Percentiles rank a stretch among this genome's conserved stretches.
Conservation (phyloP, 192 early-diverging fungal genomes). For the Haplosporangium gracile region DNA sequence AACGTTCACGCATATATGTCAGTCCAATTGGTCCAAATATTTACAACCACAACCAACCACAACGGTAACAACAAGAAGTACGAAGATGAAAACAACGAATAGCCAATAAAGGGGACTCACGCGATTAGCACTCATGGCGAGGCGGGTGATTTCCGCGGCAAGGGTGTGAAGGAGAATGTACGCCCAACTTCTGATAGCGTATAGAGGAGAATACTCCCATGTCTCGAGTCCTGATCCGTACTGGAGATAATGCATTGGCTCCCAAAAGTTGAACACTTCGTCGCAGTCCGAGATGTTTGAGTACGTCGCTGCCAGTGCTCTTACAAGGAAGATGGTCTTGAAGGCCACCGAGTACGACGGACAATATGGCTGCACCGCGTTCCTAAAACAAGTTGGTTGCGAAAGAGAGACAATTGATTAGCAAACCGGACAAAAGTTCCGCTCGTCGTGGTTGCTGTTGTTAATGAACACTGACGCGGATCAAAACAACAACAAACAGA, state of each 20-base stretch:
- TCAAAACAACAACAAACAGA: background rate
- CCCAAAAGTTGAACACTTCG: conserved; percentile 97
- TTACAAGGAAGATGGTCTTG: conserved; percentile 63
- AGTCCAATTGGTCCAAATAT: background rate
- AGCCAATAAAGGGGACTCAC: conserved; percentile 25
- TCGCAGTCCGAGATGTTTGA: conserved; percentile 84
- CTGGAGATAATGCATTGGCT: conserved; percentile 90
- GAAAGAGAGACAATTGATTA: background rate
- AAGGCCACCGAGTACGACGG: conserved; percentile 68
- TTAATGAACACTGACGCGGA: background rate
- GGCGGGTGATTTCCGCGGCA: conserved; percentile 58
- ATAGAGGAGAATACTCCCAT: conserved; percentile 97
- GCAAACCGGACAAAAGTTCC: background rate
- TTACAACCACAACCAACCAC: background rate
- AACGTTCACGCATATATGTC: background rate
- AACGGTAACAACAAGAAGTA: background rate
- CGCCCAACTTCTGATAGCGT: conserved; percentile 88
- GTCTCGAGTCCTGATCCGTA: conserved; percentile 91
- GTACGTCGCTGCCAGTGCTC: conserved; percentile 68
- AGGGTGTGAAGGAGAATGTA: conserved; percentile 76
- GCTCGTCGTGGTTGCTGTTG: background rate
- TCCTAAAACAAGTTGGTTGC: background rate
- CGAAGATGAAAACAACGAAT: background rate
- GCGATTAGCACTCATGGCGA: conserved; percentile 60
- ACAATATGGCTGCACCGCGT: conserved; percentile 51